Evolutionary conservation across 2,329 filamentous ascomycete genomes (phyloP).

Genomic region (Calonectria pteridis): DNA sequence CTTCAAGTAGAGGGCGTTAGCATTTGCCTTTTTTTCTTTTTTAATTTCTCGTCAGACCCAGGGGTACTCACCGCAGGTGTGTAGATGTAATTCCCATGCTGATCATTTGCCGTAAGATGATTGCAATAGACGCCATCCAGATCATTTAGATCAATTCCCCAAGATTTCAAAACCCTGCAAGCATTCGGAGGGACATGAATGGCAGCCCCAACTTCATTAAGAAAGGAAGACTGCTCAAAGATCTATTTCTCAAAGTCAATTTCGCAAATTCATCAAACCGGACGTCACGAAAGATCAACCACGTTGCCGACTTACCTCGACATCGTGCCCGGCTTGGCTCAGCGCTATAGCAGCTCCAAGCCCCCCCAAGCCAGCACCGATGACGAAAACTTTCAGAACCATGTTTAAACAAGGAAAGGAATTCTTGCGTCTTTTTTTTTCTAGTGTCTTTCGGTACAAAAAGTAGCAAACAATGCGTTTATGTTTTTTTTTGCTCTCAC

Average conservation of each 20-base stretch:
- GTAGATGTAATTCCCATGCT: not conserved
- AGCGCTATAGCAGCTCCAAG: not conserved
- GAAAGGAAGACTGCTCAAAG: not conserved
- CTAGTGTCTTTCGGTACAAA: too few species aligned
- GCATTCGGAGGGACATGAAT: not conserved
- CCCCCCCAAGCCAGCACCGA: not conserved
- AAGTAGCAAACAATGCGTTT: too few species aligned
- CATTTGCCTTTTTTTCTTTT: not conserved
- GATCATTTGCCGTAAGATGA: not conserved
- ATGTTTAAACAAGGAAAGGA: not conserved
- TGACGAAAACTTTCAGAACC: not conserved
- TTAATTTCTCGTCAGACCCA: fast-evolving
- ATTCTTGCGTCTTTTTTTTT: too few species aligned
- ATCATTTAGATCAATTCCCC: not conserved
- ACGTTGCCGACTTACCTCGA: not conserved
- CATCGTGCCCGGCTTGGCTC: not conserved
- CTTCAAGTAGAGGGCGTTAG: not conserved
- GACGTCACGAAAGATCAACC: not conserved
- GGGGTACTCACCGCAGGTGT: not conserved
- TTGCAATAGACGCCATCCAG: not conserved
- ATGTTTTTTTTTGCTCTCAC: too few species aligned
- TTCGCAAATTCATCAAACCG: not conserved
- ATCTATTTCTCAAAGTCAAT: not conserved
- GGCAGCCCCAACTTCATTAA: not conserved
- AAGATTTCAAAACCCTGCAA: not conserved